A percentile compares a stretch with the other conserved stretches of the same genome.
These are phyloP conservation scores for Hypomyces rosellus DNA, from an alignment of 2,329 filamentous ascomycete genomes.

Conservation along the genomic window DNA sequence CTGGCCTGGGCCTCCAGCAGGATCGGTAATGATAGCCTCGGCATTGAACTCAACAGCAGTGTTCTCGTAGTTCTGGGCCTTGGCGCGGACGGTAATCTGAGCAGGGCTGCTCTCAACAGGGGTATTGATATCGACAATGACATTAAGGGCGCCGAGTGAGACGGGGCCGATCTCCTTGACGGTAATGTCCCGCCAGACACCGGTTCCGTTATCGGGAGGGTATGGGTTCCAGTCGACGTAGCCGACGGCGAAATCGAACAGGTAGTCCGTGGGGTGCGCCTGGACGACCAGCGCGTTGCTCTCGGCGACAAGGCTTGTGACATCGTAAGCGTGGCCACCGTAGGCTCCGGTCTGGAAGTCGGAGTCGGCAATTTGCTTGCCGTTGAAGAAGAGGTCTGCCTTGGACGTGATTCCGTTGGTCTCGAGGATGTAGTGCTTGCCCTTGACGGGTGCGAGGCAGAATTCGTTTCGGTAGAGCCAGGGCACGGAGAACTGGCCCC, in stretches of 20 bases:
- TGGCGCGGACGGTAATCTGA: slow-evolving; percentile 32
- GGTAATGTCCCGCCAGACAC: slow-evolving; percentile 54
- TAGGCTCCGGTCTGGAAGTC: slow-evolving; percentile 50
- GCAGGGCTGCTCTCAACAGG: slow-evolving; percentile 20
- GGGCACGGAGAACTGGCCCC: slow-evolving; percentile 42
- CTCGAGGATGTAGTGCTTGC: slow-evolving; percentile 44
- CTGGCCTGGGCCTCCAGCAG: slow-evolving; percentile 18
- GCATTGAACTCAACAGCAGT: slow-evolving; percentile 32
- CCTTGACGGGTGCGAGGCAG: slow-evolving; percentile 23
- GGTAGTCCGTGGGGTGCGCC: slow-evolving; percentile 53
- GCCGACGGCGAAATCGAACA: slow-evolving; percentile 50
- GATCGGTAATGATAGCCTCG: slow-evolving; percentile 28
- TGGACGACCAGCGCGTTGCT: slow-evolving; percentile 47
- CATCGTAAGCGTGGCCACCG: slow-evolving; percentile 47
- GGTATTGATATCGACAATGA: slow-evolving; percentile 35
- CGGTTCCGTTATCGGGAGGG: slow-evolving; percentile 56
- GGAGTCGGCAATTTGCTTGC: slow-evolving; percentile 42
- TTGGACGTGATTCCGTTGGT: slow-evolving; percentile 55
- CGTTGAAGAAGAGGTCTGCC: slow-evolving; percentile 56
- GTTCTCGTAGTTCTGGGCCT: slow-evolving; percentile 35
- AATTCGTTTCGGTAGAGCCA: slow-evolving; percentile 57
- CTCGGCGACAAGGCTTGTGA: slow-evolving; percentile 38
- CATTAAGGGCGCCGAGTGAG: slow-evolving; percentile 36
- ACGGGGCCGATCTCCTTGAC: slow-evolving; percentile 50
- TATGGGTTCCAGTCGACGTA: slow-evolving; percentile 25